Base-by-base conservation (phyloP, 768 basidiomycete species). In the Suillus sp. region DNA sequence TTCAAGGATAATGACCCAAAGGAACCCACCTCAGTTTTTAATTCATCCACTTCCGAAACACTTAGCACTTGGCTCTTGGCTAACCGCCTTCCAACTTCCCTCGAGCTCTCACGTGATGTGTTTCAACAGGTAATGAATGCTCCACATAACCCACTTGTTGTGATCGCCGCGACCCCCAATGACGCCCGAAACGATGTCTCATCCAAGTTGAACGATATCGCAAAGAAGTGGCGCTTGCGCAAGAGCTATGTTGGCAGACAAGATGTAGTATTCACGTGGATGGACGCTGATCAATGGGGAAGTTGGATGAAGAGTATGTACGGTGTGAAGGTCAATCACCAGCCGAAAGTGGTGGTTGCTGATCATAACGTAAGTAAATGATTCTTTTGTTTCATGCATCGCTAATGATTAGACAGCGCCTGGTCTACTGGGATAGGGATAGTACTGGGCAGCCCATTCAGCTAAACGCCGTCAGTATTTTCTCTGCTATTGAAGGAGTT, bases 241-340 rank as follows among this genome's bases (percentile, higher is more conserved):
- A 61, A 65, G 59, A 70, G 68, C 56, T 65, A 65, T 48, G 72
- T 60, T 64, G 77, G 43, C n/a, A 61, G 60, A 47, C 76, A 82
- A 40, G 83, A 86, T 48, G 89, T 96, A 0, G 84, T 95, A 56
- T 97, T 95, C 75, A 83, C 89, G 10, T 95, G 90, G 89, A 95
- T 97, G 86, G 93, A 99, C 70, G 84, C 80, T 2, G 87, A 86
- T 30, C 84, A 82, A 74, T 98, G 96, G 95, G 81, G 76, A 30
- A 87, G 84, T 58, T 98, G 95, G 95, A 79, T 96, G 78, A 94
- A 92, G 81, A 88, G 87, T 68, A 94, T 94, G 87, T 99, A 98
- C 77, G 89, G 89, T 34, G 78, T 95, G 68, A 78, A 75, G 66
- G 62, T 66, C 10, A 66, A 56, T 9, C 60, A 63, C 0, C 72